Base-by-base conservation (phyloP, 2,329 filamentous ascomycete genomes). In the Aspergillus latus region DNA sequence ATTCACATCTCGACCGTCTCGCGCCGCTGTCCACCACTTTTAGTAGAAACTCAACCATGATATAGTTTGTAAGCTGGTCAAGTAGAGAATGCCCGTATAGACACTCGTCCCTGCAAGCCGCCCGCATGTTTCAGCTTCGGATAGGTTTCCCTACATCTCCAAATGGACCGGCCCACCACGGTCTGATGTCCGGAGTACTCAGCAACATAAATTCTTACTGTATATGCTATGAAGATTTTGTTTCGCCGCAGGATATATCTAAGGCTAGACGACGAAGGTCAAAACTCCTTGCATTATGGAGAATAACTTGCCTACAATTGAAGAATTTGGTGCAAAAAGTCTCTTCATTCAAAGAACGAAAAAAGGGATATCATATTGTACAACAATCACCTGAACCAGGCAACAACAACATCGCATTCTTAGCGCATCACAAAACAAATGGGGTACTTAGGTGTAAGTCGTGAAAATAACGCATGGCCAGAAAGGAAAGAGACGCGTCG, bases 311-410 rank as follows among this genome's bases (percentile, higher is more conserved):
- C 5, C 11, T n/a, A 13, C 11, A 13, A 13, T n/a, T 11, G 9
- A 13, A 37, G 5, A 13, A 13, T 9, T 5, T 3, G 13, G 34
- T 2, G 7, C 5, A 11, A 37, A 37, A 15, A 15, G 34, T 37
- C 10, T 37, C 34, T 37, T n/a, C 13, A 37, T 37, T 37, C 4
- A 2, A 13, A 8, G 13, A 37, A 37, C 5, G 13, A 11, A 36
- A 48, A 34, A 13, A 37, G 34, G 45, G 45, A 48, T 48, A 48
- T 48, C 45, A 48, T 48, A 48, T 48, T 8, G 15, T 48, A 48
- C 45, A 48, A 30, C 28, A 29, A n/a, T 34, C 39, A 16, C n/a
- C n/a, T 5, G 10, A n/a, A n/a, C 13, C 37, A 13, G 5, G 15
- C 1, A 7, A 16, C 39, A 21, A 42, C n/a, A 42, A 42, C 10